Evolutionary conservation across 2,329 filamentous ascomycete genomes (phyloP).

Genomic region (Fusarium fujikuroi): DNA sequence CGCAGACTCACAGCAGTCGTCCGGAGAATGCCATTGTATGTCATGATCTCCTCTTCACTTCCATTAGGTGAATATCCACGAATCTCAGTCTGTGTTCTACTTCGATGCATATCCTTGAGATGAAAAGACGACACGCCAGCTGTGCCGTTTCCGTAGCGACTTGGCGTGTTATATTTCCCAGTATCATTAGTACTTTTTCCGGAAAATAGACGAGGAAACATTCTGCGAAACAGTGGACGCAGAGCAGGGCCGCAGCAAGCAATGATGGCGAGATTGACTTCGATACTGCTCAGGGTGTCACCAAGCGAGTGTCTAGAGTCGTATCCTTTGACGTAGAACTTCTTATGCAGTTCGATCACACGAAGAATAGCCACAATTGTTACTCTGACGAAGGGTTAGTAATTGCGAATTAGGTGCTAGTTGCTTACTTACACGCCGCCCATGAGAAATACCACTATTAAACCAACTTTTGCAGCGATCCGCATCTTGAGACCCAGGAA

Average conservation of each 20-base stretch:
- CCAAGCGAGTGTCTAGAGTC: constrained; percentile 42
- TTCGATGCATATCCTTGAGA: constrained; percentile 31
- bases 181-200: neutral
- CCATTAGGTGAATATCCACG: constrained; percentile 36
- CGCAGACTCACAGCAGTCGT: constrained; percentile 24
- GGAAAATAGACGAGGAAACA: constrained; percentile 41
- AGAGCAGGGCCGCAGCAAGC: constrained; percentile 49
- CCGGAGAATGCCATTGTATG: constrained; percentile 38
- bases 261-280: constrained; percentile 53
- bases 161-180: constrained; percentile 16
- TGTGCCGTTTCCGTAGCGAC: constrained; percentile 10
- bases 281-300: constrained; percentile 48
- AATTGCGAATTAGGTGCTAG: accelerated
- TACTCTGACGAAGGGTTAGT: constrained; percentile 35
- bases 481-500: constrained; percentile 54
- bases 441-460: constrained; percentile 54
- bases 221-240: constrained; percentile 30
- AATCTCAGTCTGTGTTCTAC: constrained; percentile 31
- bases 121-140: neutral
- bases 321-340: constrained; percentile 37
- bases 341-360: constrained; percentile 41
- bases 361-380: constrained; percentile 49
- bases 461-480: constrained; percentile 49
- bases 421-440: constrained; percentile 49
- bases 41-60: constrained; percentile 43